Evolutionary conservation across 352 stramenopile genomes (phyloP), one percentile per base, ranked within the genome.

Genomic region (Phytophthora palmivora): DNA sequence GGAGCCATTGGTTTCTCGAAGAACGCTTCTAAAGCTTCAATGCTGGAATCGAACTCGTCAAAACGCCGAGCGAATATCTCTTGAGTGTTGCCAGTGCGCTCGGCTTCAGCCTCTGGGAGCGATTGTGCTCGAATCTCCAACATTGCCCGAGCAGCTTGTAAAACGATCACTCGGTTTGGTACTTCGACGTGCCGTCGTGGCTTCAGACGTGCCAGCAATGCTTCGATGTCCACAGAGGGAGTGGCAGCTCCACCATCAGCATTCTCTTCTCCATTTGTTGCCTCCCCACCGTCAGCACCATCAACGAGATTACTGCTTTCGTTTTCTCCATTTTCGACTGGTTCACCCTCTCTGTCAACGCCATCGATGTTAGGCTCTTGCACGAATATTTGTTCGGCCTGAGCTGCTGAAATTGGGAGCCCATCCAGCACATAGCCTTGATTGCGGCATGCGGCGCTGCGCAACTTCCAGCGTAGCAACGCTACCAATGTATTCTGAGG

Each of bases 341-440:
- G 41, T 4, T 19, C 70, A 3, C 57, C 53, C 32, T 49, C 58
- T 5, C 47, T 59, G 1, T 60, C 48, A 16, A 52, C 32, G 11
- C 57, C 59, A 22, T 57, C 45, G 18, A 8, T 56, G 5, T 34
- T 63, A 10, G 63, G 57, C 19, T 59, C 59, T 3, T 55, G 24
- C 1, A 60, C 67, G 41, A 91, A 92, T 10, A 92, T 62, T 38
- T 59, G 65, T 22, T 60, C 43, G 0, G 86, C 86, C 33, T 88
- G 83, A 16, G 68, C 63, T 15, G 76, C 60, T 3, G 76, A 79
- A 14, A 72, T 57, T 2, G 86, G 82, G 2, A 92, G 38, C 0
- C 84, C 87, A 33, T 95, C 86, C 7, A 95, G 64, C 16, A 96
- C 88, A 46, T 89, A 96, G 3, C 88, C 88, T 42, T 95, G 88